Evolutionary conservation across 2,329 filamentous ascomycete genomes (phyloP), one percentile per base, ranked within the genome.

Genomic region (Pseudogymnoascus sp.): DNA sequence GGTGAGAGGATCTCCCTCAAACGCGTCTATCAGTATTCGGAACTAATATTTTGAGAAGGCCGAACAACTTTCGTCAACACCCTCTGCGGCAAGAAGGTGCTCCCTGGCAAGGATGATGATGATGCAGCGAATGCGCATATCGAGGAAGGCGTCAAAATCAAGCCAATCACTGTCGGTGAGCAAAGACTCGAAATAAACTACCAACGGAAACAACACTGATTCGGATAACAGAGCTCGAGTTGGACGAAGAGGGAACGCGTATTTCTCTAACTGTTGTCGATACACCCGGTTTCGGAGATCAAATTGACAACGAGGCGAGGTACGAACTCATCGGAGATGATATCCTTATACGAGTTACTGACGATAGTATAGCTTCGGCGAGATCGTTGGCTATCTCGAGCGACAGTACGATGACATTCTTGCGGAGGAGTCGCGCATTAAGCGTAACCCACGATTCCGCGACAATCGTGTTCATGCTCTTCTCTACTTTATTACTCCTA

Each of bases 51-150:
- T 62, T 67, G 44, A 65, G 63, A 72, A 96, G 92, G 95, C 75
- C 90, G 95, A 76, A 99, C 95, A 69, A 99, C 95, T 73, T 99
- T 99, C 74, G 95, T 99, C 79, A 99, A 99, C 84, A 99, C 95
- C 61, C 91, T 99, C 70, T 99, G 95, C 82, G 91, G 92, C 76
- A 93, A 96, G 84, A 85, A 87, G 73, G 95, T 99, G 62, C 87
- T 99, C 69, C 81, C 86, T 71, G 88, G 93, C 79, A 96, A 96
- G 83, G 93, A 97, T 71, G 88, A 89, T 65, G 95, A 99, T 73
- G 95, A 99, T 80, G 85, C 93, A 67, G 84, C 83, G 74, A 88
- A 88, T 70, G 93, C 93, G 73, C 92, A 97, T 77, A 78, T 96
- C 69, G 95, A 99, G 81, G 93, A 97, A 75, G 93, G 93, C 71